These are phyloP conservation scores for Cordyceps tenuipes DNA, from an alignment of 2,329 filamentous ascomycete genomes.

Conservation along the genomic window DNA sequence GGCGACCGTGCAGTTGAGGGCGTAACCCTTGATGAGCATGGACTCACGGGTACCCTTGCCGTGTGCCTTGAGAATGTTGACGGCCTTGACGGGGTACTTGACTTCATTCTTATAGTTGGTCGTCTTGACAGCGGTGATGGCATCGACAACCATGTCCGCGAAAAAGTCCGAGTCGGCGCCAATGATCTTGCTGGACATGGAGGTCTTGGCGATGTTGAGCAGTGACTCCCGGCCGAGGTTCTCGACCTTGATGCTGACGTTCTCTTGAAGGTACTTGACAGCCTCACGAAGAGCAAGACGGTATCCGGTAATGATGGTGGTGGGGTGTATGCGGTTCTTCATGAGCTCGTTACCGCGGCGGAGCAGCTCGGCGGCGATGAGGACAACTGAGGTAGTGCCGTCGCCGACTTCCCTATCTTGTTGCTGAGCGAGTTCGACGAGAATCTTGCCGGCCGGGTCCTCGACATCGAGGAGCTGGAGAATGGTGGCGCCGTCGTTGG, in stretches of 20 bases:
- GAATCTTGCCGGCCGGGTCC: slow-evolving; percentile 95
- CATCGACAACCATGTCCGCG: slow-evolving; percentile 92
- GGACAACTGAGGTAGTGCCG: slow-evolving; percentile 93
- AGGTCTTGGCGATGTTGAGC: slow-evolving; percentile 93
- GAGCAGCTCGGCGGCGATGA: slow-evolving; percentile 93
- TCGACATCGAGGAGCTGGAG: slow-evolving; percentile 92
- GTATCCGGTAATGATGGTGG: slow-evolving; percentile 98
- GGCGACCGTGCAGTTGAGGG: slow-evolving; percentile 95
- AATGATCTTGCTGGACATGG: slow-evolving; percentile 99
- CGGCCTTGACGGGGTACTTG: slow-evolving; percentile 98
- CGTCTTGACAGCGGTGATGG: slow-evolving; percentile 88
- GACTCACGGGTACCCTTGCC: slow-evolving; percentile 89
- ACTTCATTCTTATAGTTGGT: slow-evolving; percentile 82
- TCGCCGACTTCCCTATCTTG: slow-evolving; percentile 99
- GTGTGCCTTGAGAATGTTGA: slow-evolving; percentile 97
- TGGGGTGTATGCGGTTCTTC: slow-evolving; percentile 99
- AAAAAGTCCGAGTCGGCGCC: slow-evolving; percentile 95
- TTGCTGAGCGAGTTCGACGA: slow-evolving; percentile 95
- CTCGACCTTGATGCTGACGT: slow-evolving; percentile 93
- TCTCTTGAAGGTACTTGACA: slow-evolving; percentile 98
- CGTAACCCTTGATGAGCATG: slow-evolving; percentile 88
- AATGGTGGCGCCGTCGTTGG: slow-evolving; percentile 97
- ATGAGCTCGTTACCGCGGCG: slow-evolving; percentile 93
- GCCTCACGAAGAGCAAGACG: slow-evolving; percentile 90
- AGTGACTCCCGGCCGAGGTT: slow-evolving; percentile 83